A percentile compares a stretch with the other conserved stretches of the same genome.
Conservation (phyloP, 2,329 filamentous ascomycete genomes). For the Eurotiales sp. region DNA sequence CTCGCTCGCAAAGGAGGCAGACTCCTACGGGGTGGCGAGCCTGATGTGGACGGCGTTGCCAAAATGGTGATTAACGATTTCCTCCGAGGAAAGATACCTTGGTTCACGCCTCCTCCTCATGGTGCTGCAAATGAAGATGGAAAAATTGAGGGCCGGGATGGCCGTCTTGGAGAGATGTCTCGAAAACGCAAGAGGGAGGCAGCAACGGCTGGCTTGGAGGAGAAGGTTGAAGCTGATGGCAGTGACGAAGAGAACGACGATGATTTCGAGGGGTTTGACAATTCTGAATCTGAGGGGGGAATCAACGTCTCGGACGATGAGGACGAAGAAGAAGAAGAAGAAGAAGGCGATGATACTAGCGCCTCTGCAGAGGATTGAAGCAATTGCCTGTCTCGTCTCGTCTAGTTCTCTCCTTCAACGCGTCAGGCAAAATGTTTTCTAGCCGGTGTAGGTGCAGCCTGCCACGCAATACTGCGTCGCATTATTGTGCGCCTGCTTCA, state of each 20-base stretch:
- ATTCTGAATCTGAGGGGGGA: slow-evolving; percentile 40
- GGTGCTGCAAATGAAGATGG: slow-evolving; percentile 48
- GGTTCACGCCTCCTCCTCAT: slow-evolving; percentile 81
- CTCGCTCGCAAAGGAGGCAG: slow-evolving; percentile 83
- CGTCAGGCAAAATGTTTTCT: slow-evolving; percentile 23
- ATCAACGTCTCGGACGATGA: slow-evolving; percentile 19
- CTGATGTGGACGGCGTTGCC: slow-evolving; percentile 89
- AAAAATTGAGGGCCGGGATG: slow-evolving; percentile 66
- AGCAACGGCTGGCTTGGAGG: slow-evolving; percentile 37
- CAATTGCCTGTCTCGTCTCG: background rate
- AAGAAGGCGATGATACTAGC: slow-evolving; percentile 6
- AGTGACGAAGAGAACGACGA: slow-evolving; percentile 35
- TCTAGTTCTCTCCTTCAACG: background rate
- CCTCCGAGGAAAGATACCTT: slow-evolving; percentile 88
- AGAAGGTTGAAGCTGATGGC: slow-evolving; percentile 22
- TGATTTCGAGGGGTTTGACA: slow-evolving; percentile 17
- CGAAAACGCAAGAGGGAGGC: slow-evolving; percentile 70
- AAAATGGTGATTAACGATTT: slow-evolving; percentile 98
- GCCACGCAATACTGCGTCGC: slow-evolving; percentile 3
- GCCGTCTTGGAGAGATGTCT: slow-evolving; percentile 77
- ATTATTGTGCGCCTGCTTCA: background rate
- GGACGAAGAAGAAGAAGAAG: slow-evolving; percentile 2
- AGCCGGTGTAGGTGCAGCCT: slow-evolving; percentile 33
- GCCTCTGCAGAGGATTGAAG: slow-evolving; percentile 2
- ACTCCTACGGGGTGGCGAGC: slow-evolving; percentile 86